Evolutionary conservation across 352 stramenopile genomes (phyloP).

Genomic region (Globisporangium splendens): DNA sequence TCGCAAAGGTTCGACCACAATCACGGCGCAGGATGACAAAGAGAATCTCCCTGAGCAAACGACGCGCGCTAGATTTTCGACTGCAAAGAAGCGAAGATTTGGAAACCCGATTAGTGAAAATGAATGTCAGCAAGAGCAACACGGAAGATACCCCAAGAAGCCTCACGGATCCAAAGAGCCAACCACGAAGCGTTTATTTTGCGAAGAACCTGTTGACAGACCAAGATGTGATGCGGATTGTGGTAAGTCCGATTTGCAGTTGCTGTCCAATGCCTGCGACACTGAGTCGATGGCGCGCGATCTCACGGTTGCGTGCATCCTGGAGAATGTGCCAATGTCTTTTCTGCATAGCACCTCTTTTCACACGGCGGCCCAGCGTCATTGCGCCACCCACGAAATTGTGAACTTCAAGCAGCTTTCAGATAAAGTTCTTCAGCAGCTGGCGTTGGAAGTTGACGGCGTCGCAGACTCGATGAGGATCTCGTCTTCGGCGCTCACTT

Average conservation of each 20-base stretch:
- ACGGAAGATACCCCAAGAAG: neutral
- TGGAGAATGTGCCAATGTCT: conserved; percentile 11
- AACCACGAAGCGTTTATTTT: conserved; percentile 13
- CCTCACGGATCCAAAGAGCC: neutral
- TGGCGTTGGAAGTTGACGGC: neutral
- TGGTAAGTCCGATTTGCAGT: no score
- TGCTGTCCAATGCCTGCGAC: neutral
- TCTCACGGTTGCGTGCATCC: conserved; percentile 9
- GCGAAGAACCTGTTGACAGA: neutral
- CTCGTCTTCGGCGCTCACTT: conserved; percentile 7
- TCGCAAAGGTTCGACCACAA: neutral
- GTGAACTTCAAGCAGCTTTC: neutral
- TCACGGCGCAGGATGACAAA: conserved; percentile 2
- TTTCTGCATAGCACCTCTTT: conserved; percentile 13
- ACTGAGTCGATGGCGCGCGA: neutral
- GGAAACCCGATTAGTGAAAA: neutral
- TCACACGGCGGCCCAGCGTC: neutral
- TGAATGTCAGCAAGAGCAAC: neutral
- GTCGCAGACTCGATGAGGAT: conserved; percentile 1
- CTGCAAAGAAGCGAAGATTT: conserved; percentile 7
- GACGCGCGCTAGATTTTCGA: neutral
- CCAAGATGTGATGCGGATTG: neutral
- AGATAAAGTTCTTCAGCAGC: neutral
- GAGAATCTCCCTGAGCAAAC: conserved; percentile 7
- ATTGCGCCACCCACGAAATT: neutral